These are phyloP conservation scores for Suillus bovinus DNA, from an alignment of 768 basidiomycete genomes.

Conservation along the genomic window DNA sequence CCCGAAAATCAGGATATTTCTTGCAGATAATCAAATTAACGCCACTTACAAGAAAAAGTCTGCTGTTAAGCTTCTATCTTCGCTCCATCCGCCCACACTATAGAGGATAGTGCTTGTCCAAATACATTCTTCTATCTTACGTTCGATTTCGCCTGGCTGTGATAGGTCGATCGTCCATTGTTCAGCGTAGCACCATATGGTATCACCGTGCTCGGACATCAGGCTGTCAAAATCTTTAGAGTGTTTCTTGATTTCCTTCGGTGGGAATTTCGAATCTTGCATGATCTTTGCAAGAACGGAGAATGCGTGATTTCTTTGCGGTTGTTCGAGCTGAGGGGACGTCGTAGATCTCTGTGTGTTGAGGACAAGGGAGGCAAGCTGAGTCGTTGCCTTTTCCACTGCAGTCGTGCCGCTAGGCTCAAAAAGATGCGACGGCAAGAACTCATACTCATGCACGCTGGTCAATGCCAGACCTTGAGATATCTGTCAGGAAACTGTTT, in stretches of 20 bases:
- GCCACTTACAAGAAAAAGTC: conserved; percentile 52
- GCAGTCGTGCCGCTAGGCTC: not conserved
- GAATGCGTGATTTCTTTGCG: conserved; percentile 36
- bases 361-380: conserved; percentile 14
- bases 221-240: conserved; percentile 18
- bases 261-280: conserved; percentile 40
- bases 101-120: conserved; percentile 62
- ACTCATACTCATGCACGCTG: conserved; percentile 37
- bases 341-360: not conserved
- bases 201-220: not conserved
- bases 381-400: conserved; percentile 8
- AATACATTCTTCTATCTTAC: conserved; percentile 62
- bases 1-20: not conserved
- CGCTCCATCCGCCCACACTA: conserved; percentile 54
- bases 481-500: not conserved
- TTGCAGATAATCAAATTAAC: not conserved
- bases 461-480: conserved; percentile 26
- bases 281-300: conserved; percentile 52
- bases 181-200: conserved; percentile 26
- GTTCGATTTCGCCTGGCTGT: conserved; percentile 39
- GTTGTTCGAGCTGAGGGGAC: conserved; percentile 3
- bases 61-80: conserved; percentile 43
- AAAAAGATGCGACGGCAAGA: conserved; percentile 14
- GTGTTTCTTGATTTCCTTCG: conserved; percentile 17
- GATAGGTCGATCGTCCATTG: conserved; percentile 44